phyloP scores from a whole-genome alignment of 2,329 filamentous ascomycete species.

The Chrysosporium keratinophilum region DNA sequence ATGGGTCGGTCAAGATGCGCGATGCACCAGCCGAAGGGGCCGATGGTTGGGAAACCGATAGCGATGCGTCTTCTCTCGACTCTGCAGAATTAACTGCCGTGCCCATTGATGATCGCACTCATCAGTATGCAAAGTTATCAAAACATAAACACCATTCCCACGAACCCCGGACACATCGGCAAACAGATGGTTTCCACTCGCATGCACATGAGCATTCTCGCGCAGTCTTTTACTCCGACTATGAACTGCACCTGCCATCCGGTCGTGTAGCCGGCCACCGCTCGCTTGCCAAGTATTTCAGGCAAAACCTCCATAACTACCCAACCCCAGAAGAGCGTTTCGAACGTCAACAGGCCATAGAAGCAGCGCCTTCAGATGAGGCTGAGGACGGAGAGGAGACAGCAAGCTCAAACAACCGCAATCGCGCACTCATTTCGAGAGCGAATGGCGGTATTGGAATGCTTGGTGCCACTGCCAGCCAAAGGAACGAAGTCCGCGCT shows the following conservation, averaged over 20 bases:
- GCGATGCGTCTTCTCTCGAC: constrained; percentile 75
- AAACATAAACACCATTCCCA: constrained; percentile 65
- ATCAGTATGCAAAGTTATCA: constrained; percentile 61
- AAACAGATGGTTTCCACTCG: constrained; percentile 68
- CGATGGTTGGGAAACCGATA: constrained; percentile 93
- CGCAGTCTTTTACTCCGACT: constrained; percentile 81
- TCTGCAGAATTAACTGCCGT: constrained; percentile 74
- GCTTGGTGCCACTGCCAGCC: constrained; percentile 63
- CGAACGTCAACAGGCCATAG: constrained; percentile 52
- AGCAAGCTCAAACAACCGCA: constrained; percentile 22
- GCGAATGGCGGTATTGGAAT: constrained; percentile 66
- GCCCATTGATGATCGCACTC: constrained; percentile 60
- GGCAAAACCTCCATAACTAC: constrained; percentile 82
- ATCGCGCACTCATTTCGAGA: constrained; percentile 52
- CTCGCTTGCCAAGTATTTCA: constrained; percentile 75
- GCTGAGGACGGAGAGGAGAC: constrained; percentile 36
- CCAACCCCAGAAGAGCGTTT: constrained; percentile 67
- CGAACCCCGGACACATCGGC: constrained; percentile 62
- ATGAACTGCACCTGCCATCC: constrained; percentile 83
- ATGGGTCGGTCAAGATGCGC: constrained; percentile 34
- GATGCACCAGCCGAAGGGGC: constrained; percentile 47
- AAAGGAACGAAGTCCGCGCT: constrained; percentile 57
- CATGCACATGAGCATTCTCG: constrained; percentile 66
- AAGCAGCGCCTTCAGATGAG: constrained; percentile 38
- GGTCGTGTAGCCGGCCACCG: constrained; percentile 85